Conservation (phyloP, 345 rosid species). For the Clarkia xantiana region DNA sequence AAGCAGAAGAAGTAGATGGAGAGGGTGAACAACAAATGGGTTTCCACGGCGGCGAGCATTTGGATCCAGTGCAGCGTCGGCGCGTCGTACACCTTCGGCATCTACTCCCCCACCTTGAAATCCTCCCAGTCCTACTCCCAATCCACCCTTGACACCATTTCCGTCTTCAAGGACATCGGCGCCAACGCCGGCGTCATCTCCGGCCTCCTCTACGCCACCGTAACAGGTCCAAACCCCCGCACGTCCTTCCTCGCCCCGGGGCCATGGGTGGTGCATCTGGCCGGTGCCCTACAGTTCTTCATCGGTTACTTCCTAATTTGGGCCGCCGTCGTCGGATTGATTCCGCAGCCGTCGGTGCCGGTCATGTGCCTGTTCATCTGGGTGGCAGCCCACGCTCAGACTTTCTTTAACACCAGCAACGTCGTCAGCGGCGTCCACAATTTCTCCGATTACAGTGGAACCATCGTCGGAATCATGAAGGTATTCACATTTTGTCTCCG, state of each 20-base stretch:
- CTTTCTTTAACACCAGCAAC: slow-evolving; percentile 58
- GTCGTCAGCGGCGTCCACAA: slow-evolving; percentile 69
- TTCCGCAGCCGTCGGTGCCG: slow-evolving; percentile 47
- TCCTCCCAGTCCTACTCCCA: slow-evolving; percentile 69
- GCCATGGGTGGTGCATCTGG: slow-evolving; percentile 62
- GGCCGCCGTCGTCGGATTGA: slow-evolving; percentile 64
- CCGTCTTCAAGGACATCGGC: slow-evolving; percentile 93
- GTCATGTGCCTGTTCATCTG: slow-evolving; percentile 61
- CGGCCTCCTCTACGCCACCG: slow-evolving; percentile 56
- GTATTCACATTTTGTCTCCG: slow-evolving; percentile 12
- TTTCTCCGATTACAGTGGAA: slow-evolving; percentile 58
- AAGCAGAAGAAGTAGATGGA: neutral
- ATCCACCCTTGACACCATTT: slow-evolving; percentile 87
- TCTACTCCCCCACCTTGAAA: slow-evolving; percentile 67
- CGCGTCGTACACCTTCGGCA: slow-evolving; percentile 58
- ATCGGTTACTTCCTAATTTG: slow-evolving; percentile 69
- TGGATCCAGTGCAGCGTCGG: slow-evolving; percentile 77
- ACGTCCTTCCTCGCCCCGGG: slow-evolving; percentile 19
- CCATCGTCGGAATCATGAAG: slow-evolving; percentile 85
- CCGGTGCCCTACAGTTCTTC: slow-evolving; percentile 59
- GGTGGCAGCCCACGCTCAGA: slow-evolving; percentile 59
- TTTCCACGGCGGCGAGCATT: slow-evolving; percentile 64
- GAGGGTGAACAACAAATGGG: slow-evolving; percentile 35
- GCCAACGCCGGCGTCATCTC: slow-evolving; percentile 74
- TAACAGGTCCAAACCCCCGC: slow-evolving; percentile 13